Evolutionary conservation across 768 basidiomycete species (phyloP), one percentile per base, ranked within the genome.

Genomic region (Dioszegia hungarica): DNA sequence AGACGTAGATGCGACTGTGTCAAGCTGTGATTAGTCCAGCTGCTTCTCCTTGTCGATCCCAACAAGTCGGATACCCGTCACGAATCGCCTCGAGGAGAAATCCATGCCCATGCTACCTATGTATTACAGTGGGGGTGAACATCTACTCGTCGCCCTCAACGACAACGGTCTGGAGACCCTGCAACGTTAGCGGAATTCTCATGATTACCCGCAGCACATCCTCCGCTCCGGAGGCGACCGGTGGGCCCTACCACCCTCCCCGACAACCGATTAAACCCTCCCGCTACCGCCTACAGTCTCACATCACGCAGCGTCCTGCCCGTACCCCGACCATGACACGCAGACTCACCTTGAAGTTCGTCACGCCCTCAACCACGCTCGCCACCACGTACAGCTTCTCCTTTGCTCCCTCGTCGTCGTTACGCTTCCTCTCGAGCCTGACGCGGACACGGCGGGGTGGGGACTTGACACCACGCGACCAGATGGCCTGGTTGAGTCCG

Each of bases 381-480:
- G 89, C 92, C 76, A 91, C 90, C 28, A 89, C 93, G 82, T 80
- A 97, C 55, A 95, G 86, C 81, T 93, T 95, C 83, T 94, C 93
- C 81, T 93, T 95, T 57, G 95, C 94, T 70, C 86, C 88, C 82
- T 99, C 94, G 69, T 97, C 93, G 79, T 99, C 94, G 78, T 98
- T 98, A 73, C 95, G 89, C 82, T 93, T 94, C 72, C 94, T 89
- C 82, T 95, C 92, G 58, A 98, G 87, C 77, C 90, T 87, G 47
- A 99, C 86, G 56, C 95, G 83, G 78, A 98, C 79, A 64, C 95
- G 83, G 74, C 89, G 88, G 27, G 94, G 95, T 28, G 92, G 89
- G 57, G 84, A 86, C 83, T 93, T 93, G 80, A 99, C 86, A 50
- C 95, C 95, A 73, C 83, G 86, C 27, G 83, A 83, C 95, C 95